Evolutionary conservation across 768 basidiomycete genomes (phyloP), one percentile per base, ranked within the genome.

Genomic region (Tylopilus subfusipes): DNA sequence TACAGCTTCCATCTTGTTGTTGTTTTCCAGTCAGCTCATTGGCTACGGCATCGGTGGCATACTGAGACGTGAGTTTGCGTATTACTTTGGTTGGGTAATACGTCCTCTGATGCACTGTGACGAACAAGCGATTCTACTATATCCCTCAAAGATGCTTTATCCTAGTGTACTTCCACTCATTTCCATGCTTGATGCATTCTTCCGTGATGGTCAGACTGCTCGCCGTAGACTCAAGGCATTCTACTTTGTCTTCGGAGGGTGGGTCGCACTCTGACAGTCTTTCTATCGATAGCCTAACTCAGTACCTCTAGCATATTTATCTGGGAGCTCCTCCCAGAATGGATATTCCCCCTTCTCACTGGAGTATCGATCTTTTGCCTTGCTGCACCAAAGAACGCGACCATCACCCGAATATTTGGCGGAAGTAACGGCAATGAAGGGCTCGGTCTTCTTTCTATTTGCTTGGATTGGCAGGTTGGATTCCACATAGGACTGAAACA

Each of bases 381-480:
- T 39, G 76, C 83, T 2, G 73, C 76, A 44, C 76, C 75, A 40
- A 67, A 82, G 18, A 80, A 73, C 48, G 60, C 79, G 0, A 73
- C 75, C 66, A 73, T 84, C 54, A 78, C 82, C 0, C 74, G 78
- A 25, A 70, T 84, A 29, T 84, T 85, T 60, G 84, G 84, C 48
- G 84, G 84, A 38, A 81, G 77, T 36, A 78, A 80, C 30, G 83
- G 76, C 51, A 84, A 86, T 51, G 83, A 85, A 65, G 83, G 84
- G 8, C 75, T 85, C 39, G 84, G 83, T 12, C 67, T 80, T 48
- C 77, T 86, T 42, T 76, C 83, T 2, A 63, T 85, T 38, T 83
- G 75, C 57, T 69, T 86, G 14, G 84, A 86, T 61, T 86, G 84
- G 83, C 81, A 82, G 70, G 68, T 70, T 52, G 1, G 75, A 12